These are phyloP conservation scores for Leccinum pellstonianum DNA, from an alignment of 768 basidiomycete genomes.

Conservation along the genomic window DNA sequence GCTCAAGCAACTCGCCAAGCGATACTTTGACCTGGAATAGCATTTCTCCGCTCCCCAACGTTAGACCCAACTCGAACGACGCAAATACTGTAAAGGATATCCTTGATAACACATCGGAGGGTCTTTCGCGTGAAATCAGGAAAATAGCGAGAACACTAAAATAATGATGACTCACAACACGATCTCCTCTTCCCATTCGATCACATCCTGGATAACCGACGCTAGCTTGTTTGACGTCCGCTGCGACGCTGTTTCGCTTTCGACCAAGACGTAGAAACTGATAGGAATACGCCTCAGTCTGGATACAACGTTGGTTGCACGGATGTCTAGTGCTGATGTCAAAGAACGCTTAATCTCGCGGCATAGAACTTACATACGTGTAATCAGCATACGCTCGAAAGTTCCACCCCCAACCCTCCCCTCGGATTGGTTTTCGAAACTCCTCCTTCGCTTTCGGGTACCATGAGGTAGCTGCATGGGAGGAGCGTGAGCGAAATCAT, in stretches of 20 bases:
- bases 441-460: neutral
- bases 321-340: neutral
- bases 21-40: neutral
- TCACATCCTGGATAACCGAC: neutral
- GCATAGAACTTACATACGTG: neutral
- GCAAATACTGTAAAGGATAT: conserved; percentile 2
- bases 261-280: neutral
- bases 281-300: neutral
- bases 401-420: neutral
- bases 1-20: neutral
- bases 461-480: neutral
- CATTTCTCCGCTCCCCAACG: conserved; percentile 6
- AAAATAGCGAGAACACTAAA: neutral
- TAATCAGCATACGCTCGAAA: neutral
- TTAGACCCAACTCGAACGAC: conserved; percentile 5
- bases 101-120: neutral
- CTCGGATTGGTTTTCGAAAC: neutral
- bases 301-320: neutral
- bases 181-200: neutral
- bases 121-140: neutral
- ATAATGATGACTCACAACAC: neutral
- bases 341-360: neutral
- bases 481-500: neutral
- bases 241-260: neutral
- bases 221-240: neutral